A percentile compares a stretch with the other conserved stretches of the same genome.
Evolutionary conservation across 2,329 filamentous ascomycete species (phyloP).

Genomic region (Gaeumannomyces tritici): DNA sequence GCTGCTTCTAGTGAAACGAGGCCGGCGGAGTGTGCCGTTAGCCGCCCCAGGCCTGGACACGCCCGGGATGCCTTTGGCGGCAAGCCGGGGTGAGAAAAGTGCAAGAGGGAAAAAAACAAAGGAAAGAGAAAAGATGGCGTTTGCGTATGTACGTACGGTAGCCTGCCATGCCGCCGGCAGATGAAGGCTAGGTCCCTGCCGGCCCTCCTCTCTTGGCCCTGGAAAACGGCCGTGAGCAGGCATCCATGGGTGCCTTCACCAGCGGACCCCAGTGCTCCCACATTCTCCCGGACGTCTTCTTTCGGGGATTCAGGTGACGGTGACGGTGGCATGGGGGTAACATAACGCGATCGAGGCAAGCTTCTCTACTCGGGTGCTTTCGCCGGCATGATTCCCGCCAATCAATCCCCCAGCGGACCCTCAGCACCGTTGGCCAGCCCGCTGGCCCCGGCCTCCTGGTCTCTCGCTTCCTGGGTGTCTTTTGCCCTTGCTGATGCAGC

Average conservation of each 20-base stretch:
- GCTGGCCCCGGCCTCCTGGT: neutral
- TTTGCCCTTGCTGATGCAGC: neutral
- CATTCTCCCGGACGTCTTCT: neutral
- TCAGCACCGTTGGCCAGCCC: neutral
- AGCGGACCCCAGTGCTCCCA: neutral
- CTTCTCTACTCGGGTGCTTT: neutral
- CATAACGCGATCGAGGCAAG: neutral
- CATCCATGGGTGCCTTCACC: neutral
- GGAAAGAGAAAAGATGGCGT: neutral
- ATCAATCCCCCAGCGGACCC: neutral
- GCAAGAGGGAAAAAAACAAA: neutral
- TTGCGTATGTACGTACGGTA: neutral
- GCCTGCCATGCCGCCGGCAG: neutral
- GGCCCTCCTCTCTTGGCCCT: neutral
- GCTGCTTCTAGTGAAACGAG: neutral
- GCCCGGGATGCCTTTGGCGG: neutral
- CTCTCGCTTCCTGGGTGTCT: neutral
- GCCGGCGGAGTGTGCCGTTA: neutral
- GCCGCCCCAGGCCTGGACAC: too few relatives aligned
- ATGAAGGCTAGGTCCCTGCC: neutral
- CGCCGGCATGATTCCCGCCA: neutral
- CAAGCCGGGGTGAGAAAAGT: neutral
- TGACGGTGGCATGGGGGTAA: neutral
- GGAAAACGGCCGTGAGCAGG: neutral
- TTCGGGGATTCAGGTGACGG: neutral